A percentile compares a stretch with the other conserved stretches of the same genome.
Conservation (phyloP, 2,329 filamentous ascomycete species). For the Aspergillus intermedius region DNA sequence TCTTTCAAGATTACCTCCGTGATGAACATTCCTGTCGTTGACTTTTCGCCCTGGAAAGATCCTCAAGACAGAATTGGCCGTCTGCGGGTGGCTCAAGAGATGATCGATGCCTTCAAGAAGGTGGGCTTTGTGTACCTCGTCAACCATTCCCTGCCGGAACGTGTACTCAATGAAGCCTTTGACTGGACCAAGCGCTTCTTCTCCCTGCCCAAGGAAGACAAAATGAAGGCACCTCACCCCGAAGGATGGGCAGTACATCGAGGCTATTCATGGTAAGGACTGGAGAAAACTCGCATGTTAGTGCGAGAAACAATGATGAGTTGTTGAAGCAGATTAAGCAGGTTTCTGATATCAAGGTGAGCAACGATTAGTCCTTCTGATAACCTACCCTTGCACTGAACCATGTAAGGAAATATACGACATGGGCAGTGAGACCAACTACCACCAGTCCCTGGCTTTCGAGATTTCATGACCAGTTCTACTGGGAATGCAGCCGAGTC, state of each 20-base stretch:
- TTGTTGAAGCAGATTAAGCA: conserved; percentile 38
- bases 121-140: conserved; percentile 46
- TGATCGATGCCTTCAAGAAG: conserved; percentile 37
- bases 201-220: conserved; percentile 38
- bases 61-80: conserved; percentile 20
- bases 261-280: conserved; percentile 51
- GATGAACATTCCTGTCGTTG: conserved; percentile 33
- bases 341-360: conserved; percentile 48
- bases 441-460: conserved; percentile 41
- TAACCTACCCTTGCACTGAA: conserved; percentile 3
- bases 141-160: conserved; percentile 40
- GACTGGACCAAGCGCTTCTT: conserved; percentile 40
- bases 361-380: conserved; percentile 3
- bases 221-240: conserved; percentile 46
- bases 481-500: conserved; percentile 41
- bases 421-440: conserved; percentile 44
- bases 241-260: conserved; percentile 45
- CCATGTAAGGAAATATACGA: conserved; percentile 45
- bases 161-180: conserved; percentile 40
- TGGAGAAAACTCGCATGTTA: conserved; percentile 49
- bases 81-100: conserved; percentile 29
- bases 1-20: background rate
- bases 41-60: conserved; percentile 33
- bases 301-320: conserved; percentile 36
- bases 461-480: conserved; percentile 45